phyloP scores from a whole-genome alignment of 352 stramenopile species.

The Globisporangium splendens region DNA sequence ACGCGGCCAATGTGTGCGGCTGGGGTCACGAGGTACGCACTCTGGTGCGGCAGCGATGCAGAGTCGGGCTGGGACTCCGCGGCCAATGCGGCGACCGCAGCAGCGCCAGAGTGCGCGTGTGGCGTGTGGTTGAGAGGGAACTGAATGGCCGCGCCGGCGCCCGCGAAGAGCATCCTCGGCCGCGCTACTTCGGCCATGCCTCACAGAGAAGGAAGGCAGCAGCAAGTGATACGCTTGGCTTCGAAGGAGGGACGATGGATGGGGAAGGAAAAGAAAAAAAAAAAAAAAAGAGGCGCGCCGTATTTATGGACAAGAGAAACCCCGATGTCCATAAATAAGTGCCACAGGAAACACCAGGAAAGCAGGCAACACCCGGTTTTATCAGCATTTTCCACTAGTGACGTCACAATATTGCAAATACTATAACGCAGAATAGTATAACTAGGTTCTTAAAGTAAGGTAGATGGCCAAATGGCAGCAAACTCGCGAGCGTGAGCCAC shows the following conservation, averaged over 20 bases:
- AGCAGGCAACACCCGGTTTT: neutral
- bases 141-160: constrained; percentile 44
- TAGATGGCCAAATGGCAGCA: constrained; percentile 2
- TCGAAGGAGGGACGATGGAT: neutral
- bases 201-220: neutral
- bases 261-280: neutral
- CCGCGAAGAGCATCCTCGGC: constrained; percentile 42
- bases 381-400: too few relatives aligned
- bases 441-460: neutral
- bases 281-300: neutral
- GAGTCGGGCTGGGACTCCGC: neutral
- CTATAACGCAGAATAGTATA: neutral
- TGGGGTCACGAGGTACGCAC: constrained; percentile 71
- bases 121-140: constrained; percentile 31
- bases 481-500: constrained; percentile 22
- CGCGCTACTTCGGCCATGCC: constrained; percentile 27
- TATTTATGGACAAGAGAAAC: neutral
- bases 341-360: constrained; percentile 1
- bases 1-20: constrained; percentile 78
- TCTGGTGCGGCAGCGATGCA: constrained; percentile 6
- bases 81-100: constrained; percentile 6
- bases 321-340: neutral
- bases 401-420: neutral
- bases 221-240: too few relatives aligned
- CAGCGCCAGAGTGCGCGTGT: constrained; percentile 1